Evolutionary conservation across 441 rosid genomes (phyloP), one percentile per base, ranked within the genome.

Genomic region (Biscutella laevigata): DNA sequence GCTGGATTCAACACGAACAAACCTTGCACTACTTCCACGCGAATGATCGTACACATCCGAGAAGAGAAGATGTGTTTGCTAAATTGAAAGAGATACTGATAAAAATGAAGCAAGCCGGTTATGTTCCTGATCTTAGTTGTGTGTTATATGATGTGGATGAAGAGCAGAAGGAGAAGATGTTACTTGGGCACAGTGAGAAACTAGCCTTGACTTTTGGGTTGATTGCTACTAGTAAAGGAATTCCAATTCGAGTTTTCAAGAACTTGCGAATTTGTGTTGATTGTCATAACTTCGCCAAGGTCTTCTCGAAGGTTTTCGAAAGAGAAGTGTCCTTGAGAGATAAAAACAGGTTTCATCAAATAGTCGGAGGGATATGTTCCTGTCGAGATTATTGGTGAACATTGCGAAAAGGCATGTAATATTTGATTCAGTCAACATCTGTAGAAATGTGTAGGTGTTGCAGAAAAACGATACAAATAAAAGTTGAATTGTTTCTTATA

Each of bases 81-180:
- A 86, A 81, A 70, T 41, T 81, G 57, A 82, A 57, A 62, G 83
- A 81, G 27, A 64, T 84, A 12, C 53, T 67, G 3, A 60, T 68
- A 10, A 76, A 67, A 71, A 66, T 86, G 65, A 86, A 82, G 62
- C 89, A 84, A 78, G 72, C 79, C 22, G 94, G 94, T 15, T 86
- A 86, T 62, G 75, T 75, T 62, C 83, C 91, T 25, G 88, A 84
- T 46, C 55, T 74, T 69, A 86, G 87, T 62, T 86, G 86, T 55
- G 94, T 81, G 50, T 59, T 90, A 26, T 65, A 84, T 52, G 95
- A 86, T 33, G 84, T 90, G 57, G 95, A 90, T 36, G 86, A 84
- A 25, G 94, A 84, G 69, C 94, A 90, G 72, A 89, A 90, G 74
- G 94, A 82, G 86, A 86, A 75, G 66, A 77, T 79, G 70, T 72